Conservation (phyloP, 805 yeast genomes). For the Kazachstania taianensis region DNA sequence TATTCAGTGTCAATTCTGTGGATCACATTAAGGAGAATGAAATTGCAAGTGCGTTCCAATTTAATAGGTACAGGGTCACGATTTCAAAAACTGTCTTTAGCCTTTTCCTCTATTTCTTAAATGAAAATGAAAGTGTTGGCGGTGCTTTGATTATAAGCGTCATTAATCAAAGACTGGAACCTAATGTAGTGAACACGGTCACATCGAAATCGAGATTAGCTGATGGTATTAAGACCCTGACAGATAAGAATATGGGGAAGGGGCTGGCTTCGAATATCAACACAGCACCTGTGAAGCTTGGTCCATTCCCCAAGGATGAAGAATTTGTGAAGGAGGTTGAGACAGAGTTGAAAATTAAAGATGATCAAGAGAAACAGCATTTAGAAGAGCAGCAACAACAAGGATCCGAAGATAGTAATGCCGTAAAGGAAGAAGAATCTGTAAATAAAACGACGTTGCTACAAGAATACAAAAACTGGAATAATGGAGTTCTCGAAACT, state of each 20-base stretch:
- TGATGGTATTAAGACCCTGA: conserved; percentile 25
- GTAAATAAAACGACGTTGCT: conserved; percentile 37
- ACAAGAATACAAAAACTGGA: conserved; percentile 55
- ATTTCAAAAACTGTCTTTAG: conserved; percentile 81
- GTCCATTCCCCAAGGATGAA: conserved; percentile 76
- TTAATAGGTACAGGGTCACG: conserved; percentile 61
- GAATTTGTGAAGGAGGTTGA: conserved; percentile 78
- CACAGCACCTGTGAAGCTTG: conserved; percentile 54
- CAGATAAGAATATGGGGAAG: conserved; percentile 22
- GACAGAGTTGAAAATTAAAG: conserved; percentile 71
- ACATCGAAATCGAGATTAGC: conserved; percentile 24
- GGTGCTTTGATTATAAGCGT: conserved; percentile 80
- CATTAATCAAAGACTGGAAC: conserved; percentile 71
- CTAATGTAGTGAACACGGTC: conserved; percentile 32
- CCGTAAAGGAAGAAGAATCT: background rate
- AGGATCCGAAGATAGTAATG: background rate
- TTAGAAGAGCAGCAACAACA: conserved; percentile 9
- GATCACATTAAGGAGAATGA: conserved; percentile 79
- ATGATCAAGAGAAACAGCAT: conserved; percentile 45
- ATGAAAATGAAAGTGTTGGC: conserved; percentile 86
- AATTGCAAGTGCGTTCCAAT: conserved; percentile 63
- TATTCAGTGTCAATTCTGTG: conserved; percentile 65
- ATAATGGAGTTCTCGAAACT: conserved; percentile 31
- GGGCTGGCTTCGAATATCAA: conserved; percentile 22
- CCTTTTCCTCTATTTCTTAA: conserved; percentile 71